Evolutionary conservation across 345 rosid species (phyloP).

Genomic region (Linum trigynum): DNA sequence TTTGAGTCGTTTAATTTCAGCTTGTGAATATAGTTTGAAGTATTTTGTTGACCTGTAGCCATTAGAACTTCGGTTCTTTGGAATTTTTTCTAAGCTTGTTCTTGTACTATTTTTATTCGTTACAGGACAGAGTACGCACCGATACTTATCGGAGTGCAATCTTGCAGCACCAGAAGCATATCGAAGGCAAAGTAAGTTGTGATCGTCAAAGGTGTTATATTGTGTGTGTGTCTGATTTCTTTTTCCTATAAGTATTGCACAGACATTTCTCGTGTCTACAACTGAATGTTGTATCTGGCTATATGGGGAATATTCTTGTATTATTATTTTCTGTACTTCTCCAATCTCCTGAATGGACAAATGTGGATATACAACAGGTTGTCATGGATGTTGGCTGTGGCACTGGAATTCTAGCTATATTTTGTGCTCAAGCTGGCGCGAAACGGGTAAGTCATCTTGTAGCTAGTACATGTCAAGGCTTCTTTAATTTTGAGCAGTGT

Average conservation of each 20-base stretch:
- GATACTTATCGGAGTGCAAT: slow-evolving; percentile 78
- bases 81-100: background rate
- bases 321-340: too few species aligned
- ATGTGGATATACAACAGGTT: slow-evolving; percentile 43
- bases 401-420: slow-evolving; percentile 92
- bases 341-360: slow-evolving; percentile 8
- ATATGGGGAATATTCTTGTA: too few species aligned
- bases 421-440: slow-evolving; percentile 99
- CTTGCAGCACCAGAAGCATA: slow-evolving; percentile 69
- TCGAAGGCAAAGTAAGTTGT: slow-evolving; percentile 74
- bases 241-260: background rate
- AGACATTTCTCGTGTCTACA: too few species aligned
- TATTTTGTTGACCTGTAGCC: background rate
- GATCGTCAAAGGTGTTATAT: background rate
- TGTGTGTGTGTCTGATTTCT: background rate
- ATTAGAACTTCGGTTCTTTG: background rate
- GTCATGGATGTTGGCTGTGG: slow-evolving; percentile 99
- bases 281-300: too few species aligned
- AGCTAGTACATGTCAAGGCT: background rate
- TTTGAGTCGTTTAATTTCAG: too few species aligned
- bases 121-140: slow-evolving; percentile 73
- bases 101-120: slow-evolving; percentile 11
- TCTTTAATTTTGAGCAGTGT: too few species aligned
- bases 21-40: too few species aligned
- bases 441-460: slow-evolving; percentile 48